Evolutionary conservation across 2,329 filamentous ascomycete species (phyloP).

Genomic region (Aspergillus ruber): DNA sequence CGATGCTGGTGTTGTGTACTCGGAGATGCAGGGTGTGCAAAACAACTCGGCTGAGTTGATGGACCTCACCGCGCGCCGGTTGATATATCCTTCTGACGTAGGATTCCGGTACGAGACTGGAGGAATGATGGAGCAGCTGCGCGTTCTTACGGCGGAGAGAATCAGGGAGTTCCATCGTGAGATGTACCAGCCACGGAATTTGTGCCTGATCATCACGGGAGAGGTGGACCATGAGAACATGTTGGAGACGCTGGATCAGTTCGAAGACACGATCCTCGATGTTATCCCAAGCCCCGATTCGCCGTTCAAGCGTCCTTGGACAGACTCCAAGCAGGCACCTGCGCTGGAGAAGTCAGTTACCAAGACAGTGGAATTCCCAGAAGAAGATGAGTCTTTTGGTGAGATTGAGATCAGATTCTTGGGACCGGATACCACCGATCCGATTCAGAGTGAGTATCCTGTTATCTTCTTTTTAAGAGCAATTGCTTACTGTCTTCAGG

Average conservation of each 20-base stretch:
- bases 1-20: constrained; percentile 95
- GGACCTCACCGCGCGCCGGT: constrained; percentile 70
- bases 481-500: constrained; percentile 27
- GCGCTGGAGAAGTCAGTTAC: constrained; percentile 64
- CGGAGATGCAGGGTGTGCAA: constrained; percentile 95
- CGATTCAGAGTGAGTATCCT: constrained; percentile 46
- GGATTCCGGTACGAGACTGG: constrained; percentile 98
- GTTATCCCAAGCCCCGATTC: constrained; percentile 69
- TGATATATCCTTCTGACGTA: constrained; percentile 80
- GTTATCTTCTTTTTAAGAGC: not conserved
- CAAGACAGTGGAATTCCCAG: constrained; percentile 81
- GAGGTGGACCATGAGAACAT: constrained; percentile 80
- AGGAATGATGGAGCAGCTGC: constrained; percentile 86
- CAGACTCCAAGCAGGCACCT: constrained; percentile 75
- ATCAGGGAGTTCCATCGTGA: constrained; percentile 92
- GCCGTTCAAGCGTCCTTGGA: constrained; percentile 82
- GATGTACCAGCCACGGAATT: constrained; percentile 97
- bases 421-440: constrained; percentile 72
- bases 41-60: constrained; percentile 80
- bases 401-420: constrained; percentile 83
- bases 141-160: constrained; percentile 76
- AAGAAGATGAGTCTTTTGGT: constrained; percentile 90
- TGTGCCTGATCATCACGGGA: constrained; percentile 86
- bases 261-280: constrained; percentile 79
- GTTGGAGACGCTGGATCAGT: constrained; percentile 72